These are phyloP conservation scores for Pyronema domesticum DNA, from an alignment of 495 filamentous ascomycete genomes.

Conservation along the genomic window DNA sequence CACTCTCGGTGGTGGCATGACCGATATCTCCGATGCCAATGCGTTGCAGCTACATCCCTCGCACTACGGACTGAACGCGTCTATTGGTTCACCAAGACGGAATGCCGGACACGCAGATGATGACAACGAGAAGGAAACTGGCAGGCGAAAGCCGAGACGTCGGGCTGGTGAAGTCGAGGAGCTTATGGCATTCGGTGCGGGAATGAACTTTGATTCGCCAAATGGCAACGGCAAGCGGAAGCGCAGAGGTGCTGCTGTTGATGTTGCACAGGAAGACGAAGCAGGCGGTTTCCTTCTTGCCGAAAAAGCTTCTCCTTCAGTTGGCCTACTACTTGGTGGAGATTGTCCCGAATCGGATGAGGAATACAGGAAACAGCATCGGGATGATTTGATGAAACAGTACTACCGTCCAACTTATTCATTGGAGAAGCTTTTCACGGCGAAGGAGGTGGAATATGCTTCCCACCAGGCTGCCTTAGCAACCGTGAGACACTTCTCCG, in stretches of 20 bases:
- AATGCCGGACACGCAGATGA: slow-evolving; percentile 11
- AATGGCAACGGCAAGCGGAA: slow-evolving; percentile 45
- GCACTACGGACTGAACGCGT: slow-evolving; percentile 58
- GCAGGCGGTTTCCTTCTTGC: slow-evolving; percentile 33
- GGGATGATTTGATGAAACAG: slow-evolving; percentile 41
- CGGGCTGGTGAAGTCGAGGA: slow-evolving; percentile 54
- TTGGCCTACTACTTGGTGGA: neutral
- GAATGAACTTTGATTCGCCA: slow-evolving; percentile 29
- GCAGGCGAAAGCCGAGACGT: slow-evolving; percentile 59
- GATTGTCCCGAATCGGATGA: neutral
- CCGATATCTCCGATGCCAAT: slow-evolving; percentile 76
- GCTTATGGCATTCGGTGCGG: slow-evolving; percentile 41
- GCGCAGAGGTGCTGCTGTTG: slow-evolving; percentile 51
- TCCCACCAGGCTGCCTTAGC: slow-evolving; percentile 55
- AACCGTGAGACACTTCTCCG: slow-evolving; percentile 20
- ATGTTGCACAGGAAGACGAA: slow-evolving; percentile 37
- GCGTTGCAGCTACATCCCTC: slow-evolving; percentile 79
- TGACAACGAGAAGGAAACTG: slow-evolving; percentile 13
- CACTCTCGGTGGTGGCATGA: slow-evolving; percentile 24
- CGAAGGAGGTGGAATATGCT: slow-evolving; percentile 69
- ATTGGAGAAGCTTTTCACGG: slow-evolving; percentile 79
- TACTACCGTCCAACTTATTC: slow-evolving; percentile 45
- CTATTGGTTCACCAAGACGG: slow-evolving; percentile 19
- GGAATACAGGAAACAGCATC: slow-evolving; percentile 27
- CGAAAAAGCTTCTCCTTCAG: slow-evolving; percentile 12